Evolutionary conservation across 441 rosid genomes (phyloP).

Genomic region (Dalechampia spathulata): DNA sequence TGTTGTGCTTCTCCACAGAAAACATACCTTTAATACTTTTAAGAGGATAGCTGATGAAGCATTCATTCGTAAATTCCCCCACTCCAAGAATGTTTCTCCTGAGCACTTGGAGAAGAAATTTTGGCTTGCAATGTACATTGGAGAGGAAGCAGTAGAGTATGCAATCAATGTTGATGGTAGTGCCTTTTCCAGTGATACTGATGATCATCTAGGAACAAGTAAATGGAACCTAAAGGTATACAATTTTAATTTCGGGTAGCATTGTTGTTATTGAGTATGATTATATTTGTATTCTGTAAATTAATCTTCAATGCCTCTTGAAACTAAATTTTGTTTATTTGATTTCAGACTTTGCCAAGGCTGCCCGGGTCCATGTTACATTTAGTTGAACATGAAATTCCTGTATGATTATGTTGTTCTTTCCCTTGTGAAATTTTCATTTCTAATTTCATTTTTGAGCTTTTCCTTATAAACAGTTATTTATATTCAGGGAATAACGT

Average conservation of each 20-base stretch:
- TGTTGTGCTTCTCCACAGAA: constrained; percentile 20
- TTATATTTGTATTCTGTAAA: background rate
- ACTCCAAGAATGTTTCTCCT: constrained; percentile 22
- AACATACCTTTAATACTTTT: constrained; percentile 26
- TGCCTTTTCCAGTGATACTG: constrained; percentile 39
- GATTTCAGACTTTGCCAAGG: constrained; percentile 24
- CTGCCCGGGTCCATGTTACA: constrained; percentile 28
- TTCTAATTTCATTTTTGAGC: background rate
- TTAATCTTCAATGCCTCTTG: background rate
- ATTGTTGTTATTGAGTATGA: no score
- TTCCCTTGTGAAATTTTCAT: background rate
- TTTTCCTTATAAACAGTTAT: background rate
- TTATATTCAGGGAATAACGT: constrained; percentile 33
- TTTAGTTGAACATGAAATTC: constrained; percentile 27
- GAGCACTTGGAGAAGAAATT: constrained; percentile 32
- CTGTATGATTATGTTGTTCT: constrained; percentile 18
- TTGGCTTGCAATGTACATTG: constrained; percentile 39
- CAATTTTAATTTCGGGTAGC: no score
- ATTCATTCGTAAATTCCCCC: constrained; percentile 22
- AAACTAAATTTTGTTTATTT: background rate
- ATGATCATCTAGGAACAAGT: constrained; percentile 35
- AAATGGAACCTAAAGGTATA: constrained; percentile 42
- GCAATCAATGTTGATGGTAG: constrained; percentile 44
- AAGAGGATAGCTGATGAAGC: constrained; percentile 32
- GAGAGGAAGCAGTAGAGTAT: constrained; percentile 31